Percentiles rank a stretch among this genome's conserved stretches.
Evolutionary conservation across 2,329 filamentous ascomycete genomes (phyloP).

Genomic region (Phoma sp.): DNA sequence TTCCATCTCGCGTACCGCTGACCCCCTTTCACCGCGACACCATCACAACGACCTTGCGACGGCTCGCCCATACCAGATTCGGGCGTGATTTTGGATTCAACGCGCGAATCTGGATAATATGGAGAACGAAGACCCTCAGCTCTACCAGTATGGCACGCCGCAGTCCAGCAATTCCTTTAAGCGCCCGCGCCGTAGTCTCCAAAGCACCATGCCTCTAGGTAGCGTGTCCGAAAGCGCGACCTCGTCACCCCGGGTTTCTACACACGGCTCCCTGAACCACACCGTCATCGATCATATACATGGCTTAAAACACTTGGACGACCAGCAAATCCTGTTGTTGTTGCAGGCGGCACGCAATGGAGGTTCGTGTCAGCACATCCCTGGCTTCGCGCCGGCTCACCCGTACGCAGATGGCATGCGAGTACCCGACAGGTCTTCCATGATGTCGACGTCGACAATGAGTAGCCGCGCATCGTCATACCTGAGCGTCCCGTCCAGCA

Average conservation of each 20-base stretch:
- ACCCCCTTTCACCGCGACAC: conserved; percentile 37
- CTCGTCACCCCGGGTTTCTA: conserved; percentile 43
- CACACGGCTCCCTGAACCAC: conserved; percentile 41
- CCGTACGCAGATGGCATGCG: conserved; percentile 43
- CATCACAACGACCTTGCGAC: conserved; percentile 34
- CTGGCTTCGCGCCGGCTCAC: conserved; percentile 28
- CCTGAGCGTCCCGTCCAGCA: conserved; percentile 46
- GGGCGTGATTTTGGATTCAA: conserved; percentile 45
- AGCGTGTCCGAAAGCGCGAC: conserved; percentile 46
- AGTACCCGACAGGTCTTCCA: conserved; percentile 45
- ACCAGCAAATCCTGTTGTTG: conserved; percentile 47
- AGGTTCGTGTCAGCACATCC: conserved; percentile 35
- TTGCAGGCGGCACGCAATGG: conserved; percentile 47
- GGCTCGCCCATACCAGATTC: conserved; percentile 40
- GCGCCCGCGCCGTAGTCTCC: conserved; percentile 46
- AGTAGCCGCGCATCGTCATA: conserved; percentile 47
- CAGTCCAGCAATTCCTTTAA: conserved; percentile 46
- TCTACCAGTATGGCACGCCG: conserved; percentile 44
- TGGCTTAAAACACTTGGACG: conserved; percentile 48
- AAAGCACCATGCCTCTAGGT: conserved; percentile 44
- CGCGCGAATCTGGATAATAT: conserved; percentile 42
- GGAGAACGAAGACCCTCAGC: conserved; percentile 47
- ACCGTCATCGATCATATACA: conserved; percentile 49
- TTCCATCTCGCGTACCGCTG: conserved; percentile 35
- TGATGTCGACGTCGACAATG: conserved; percentile 39